Conservation (phyloP, 2,329 filamentous ascomycete species). For the Trichoderma cornu-damae region DNA sequence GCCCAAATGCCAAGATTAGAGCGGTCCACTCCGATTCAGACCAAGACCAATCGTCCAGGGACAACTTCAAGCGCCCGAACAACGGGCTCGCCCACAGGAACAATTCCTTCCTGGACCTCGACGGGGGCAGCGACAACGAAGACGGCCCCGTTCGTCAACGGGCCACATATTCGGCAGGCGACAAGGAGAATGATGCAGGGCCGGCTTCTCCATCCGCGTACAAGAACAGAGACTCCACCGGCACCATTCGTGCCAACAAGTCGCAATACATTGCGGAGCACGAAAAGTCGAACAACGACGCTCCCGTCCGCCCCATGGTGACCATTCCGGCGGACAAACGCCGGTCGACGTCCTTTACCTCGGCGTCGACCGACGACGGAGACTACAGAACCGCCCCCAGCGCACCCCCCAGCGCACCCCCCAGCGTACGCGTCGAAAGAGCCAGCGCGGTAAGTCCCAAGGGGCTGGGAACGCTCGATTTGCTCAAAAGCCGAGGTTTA, state of each 20-base stretch:
- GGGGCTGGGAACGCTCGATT: constrained; percentile 29
- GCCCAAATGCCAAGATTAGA: constrained; percentile 65
- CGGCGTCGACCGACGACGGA: constrained; percentile 34
- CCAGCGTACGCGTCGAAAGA: constrained; percentile 43
- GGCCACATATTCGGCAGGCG: constrained; percentile 19
- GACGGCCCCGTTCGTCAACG: constrained; percentile 25
- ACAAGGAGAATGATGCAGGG: constrained; percentile 17
- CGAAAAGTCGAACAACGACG: constrained; percentile 34
- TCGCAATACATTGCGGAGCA: constrained; percentile 24
- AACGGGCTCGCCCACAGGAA: constrained; percentile 32
- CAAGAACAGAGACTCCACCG: constrained; percentile 25
- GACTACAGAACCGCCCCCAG: constrained; percentile 42
- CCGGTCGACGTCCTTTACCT: constrained; percentile 32
- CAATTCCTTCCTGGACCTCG: constrained; percentile 49
- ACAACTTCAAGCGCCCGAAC: constrained; percentile 28
- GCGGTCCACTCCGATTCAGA: constrained; percentile 48
- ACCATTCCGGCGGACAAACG: constrained; percentile 41
- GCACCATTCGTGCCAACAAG: constrained; percentile 29
- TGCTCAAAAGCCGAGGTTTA: constrained; percentile 39
- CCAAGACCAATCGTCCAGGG: constrained; percentile 21
- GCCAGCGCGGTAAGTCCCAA: constrained; percentile 38
- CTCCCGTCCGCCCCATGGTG: constrained; percentile 32
- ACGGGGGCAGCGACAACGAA: constrained; percentile 45
- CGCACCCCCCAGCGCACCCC: constrained; percentile 37
- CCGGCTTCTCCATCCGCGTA: neutral